These are phyloP conservation scores for Lumnitzera racemosa DNA, from an alignment of 345 rosid species.

Conservation along the genomic window DNA sequence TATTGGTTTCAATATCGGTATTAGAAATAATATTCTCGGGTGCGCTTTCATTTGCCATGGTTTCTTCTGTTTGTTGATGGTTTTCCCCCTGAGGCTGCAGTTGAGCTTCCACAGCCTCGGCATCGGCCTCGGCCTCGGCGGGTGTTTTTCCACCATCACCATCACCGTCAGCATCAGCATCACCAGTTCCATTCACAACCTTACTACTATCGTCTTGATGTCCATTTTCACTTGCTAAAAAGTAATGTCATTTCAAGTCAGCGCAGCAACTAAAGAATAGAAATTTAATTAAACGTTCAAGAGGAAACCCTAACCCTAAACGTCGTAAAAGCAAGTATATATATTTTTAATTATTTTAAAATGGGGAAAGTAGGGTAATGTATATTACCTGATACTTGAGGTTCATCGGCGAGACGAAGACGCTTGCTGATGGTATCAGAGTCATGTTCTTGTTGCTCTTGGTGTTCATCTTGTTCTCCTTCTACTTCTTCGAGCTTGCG, in stretches of 20 bases:
- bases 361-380: slow-evolving; percentile 1
- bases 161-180: slow-evolving; percentile 15
- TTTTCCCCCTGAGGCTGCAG: slow-evolving; percentile 9
- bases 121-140: slow-evolving; percentile 5
- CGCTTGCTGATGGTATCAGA: slow-evolving; percentile 27
- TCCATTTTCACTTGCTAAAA: slow-evolving; percentile 38
- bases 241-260: not conserved
- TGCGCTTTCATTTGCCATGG: slow-evolving; percentile 9
- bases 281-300: not conserved
- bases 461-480: slow-evolving; percentile 19
- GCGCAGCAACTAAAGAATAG: not conserved
- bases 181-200: slow-evolving; percentile 9
- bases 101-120: slow-evolving; percentile 21
- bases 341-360: not conserved
- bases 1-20: slow-evolving; percentile 15
- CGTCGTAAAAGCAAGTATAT: not conserved
- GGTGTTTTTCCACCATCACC: slow-evolving; percentile 6
- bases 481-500: slow-evolving; percentile 63
- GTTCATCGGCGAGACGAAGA: slow-evolving; percentile 29
- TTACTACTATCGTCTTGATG: slow-evolving; percentile 22
- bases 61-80: slow-evolving; percentile 3
- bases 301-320: no score
- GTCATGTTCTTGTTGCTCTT: slow-evolving; percentile 12
- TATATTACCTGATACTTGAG: slow-evolving; percentile 37
- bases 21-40: slow-evolving; percentile 12